Base-by-base conservation (phyloP, 2,329 filamentous ascomycete species). In the Capronia coronata region DNA sequence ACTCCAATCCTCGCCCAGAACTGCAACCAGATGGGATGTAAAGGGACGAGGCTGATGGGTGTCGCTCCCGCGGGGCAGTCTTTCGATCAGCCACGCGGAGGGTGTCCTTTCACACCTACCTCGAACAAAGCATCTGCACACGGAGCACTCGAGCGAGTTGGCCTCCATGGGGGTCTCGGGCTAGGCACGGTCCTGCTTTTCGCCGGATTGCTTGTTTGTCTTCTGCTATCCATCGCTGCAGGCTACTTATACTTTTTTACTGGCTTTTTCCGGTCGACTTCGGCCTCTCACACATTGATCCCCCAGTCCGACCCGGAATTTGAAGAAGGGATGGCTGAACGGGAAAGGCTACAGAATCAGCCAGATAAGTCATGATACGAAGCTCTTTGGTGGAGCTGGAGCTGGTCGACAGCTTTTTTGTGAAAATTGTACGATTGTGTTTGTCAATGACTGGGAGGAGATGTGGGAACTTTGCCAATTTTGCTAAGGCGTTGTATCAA, bases 1-100 rank as follows among this genome's bases (percentile, higher is more conserved):
- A 38, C 40, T 27, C 21, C 22, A 5, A 19, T 41, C 5, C 35
- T 55, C 18, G 39, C 18, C 19, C 22, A 51, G n/a, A 42, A 27
- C 34, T 55, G 52, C 41, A 38, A 35, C 21, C 43, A 18, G 13
- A 18, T 25, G 21, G 52, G 48, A 3, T 55, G 52, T 34, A 18
- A 19, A 13, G 13, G 7, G 4, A 11, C 34, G 14, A 37, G 8
- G 1, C 4, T 18, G 4, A 18, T 6, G 14, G 34, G 34, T 19
- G 34, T 7, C 14, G 34, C 3, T 7, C 18, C 34, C 14, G 14
- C 34, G 4, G 14, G 7, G 34, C 8, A 6, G n/a, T n/a, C n/a
- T 18, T 7, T 16, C 18, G 18, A 18, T 37, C 29, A 32, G 13
- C 29, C 11, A 32, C 29, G 29, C 7, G 13, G 7, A 32, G 29